Base-by-base conservation (phyloP, 495 filamentous ascomycete genomes). In the Oidiodendron maius region DNA sequence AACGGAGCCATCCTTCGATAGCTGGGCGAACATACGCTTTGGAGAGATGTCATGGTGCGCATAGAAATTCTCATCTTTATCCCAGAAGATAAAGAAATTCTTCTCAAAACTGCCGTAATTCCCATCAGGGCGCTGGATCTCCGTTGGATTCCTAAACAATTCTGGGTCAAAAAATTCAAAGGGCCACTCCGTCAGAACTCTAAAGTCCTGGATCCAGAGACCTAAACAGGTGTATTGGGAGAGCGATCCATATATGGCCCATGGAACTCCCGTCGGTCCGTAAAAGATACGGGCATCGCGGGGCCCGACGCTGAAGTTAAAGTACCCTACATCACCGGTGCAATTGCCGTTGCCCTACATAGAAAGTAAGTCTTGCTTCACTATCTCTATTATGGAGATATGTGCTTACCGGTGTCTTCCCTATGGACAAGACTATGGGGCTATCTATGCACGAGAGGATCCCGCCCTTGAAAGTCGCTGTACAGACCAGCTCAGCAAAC, bases 21-120 rank as follows among this genome's bases (percentile, higher is more conserved):
- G 55, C 44, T 59, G 55, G 0, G 74, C 68, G 50, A 77, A 77
- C 6, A 55, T 55, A 2, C 76, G 71, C 6, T 57, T 53, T 2
- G 75, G 75, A 20, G 52, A 52, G 9, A 76, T 48, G 47, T 78
- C 72, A 53, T 75, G 66, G 55, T 80, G 76, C 2, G 61, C 64
- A 58, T 75, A 74, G 46, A 66, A 58, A 22, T 66, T 46, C 34
- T 66, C 65, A 2, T 59, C 46, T 2, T 49, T 36, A 55, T 76
- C 72, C 75, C 76, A 78, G 60, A 78, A 80, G 8, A 74, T 18
- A 34, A 80, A 77, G 64, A 66, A 80, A 50, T 80, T 78, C 68
- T 78, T 78, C 58, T 80, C 75, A 4, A 78, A 28, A 5, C 52
- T 20, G 4, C 40, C 37, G 44, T 58, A 70, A 2, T 67, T 61